These are phyloP conservation scores for Cladophialophora immunda DNA, from an alignment of 2,329 filamentous ascomycete species.

Conservation along the genomic window DNA sequence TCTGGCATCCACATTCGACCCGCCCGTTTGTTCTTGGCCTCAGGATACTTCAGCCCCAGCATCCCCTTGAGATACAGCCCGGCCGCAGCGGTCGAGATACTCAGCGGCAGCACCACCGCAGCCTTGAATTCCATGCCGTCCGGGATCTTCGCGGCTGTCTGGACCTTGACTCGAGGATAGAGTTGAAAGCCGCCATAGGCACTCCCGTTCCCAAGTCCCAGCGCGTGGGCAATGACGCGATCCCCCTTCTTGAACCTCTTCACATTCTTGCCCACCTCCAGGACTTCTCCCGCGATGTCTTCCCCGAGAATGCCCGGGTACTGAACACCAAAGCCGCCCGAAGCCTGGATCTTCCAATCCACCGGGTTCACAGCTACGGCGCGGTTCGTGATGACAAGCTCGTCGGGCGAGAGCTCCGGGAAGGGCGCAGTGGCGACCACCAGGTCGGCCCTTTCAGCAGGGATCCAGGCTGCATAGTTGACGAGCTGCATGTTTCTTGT, in stretches of 20 bases:
- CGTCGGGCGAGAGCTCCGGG: constrained; percentile 10
- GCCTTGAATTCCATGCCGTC: constrained; percentile 44
- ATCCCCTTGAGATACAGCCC: constrained; percentile 44
- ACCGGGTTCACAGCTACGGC: constrained; percentile 32
- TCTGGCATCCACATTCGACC: not conserved
- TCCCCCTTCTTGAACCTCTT: constrained; percentile 54
- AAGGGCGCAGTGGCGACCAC: constrained; percentile 26
- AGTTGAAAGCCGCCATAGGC: constrained; percentile 50
- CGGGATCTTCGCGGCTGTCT: constrained; percentile 43
- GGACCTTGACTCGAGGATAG: constrained; percentile 39
- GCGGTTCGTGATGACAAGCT: constrained; percentile 24
- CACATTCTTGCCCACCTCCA: constrained; percentile 52
- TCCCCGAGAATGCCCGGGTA: constrained; percentile 53
- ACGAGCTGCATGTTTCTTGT: constrained; percentile 5
- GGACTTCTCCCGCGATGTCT: constrained; percentile 57
- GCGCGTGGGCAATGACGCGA: constrained; percentile 19
- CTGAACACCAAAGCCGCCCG: constrained; percentile 14
- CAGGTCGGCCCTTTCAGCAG: constrained; percentile 17
- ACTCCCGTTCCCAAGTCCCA: constrained; percentile 42
- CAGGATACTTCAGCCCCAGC: constrained; percentile 41
- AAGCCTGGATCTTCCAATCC: constrained; percentile 25
- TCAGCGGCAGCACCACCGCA: constrained; percentile 49
- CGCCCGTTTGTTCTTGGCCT: not conserved
- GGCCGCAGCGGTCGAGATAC: constrained; percentile 45
- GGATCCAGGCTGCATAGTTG: constrained; percentile 29